phyloP scores from a whole-genome alignment of 129 eudicot species.

The Saposhnikovia divaricata region DNA sequence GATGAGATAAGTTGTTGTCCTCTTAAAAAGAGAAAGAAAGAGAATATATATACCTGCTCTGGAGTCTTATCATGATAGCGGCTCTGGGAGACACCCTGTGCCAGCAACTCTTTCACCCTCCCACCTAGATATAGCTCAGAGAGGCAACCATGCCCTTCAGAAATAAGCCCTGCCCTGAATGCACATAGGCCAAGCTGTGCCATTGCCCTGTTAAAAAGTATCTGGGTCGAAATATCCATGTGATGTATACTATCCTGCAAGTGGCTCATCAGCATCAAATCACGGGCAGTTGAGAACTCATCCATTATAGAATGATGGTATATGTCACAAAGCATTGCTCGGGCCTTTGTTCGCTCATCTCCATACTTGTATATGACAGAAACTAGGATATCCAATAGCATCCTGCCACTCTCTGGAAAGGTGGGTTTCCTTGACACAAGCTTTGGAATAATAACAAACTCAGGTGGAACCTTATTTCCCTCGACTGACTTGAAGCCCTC shows the following conservation, averaged over 20 bases:
- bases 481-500: conserved; percentile 38
- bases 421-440: conserved; percentile 69
- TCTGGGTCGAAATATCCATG: conserved; percentile 87
- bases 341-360: conserved; percentile 95
- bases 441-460: conserved; percentile 60
- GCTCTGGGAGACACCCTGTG: conserved; percentile 89
- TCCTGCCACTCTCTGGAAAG: conserved; percentile 67
- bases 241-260: conserved; percentile 84
- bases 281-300: conserved; percentile 68
- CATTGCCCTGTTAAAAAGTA: conserved; percentile 83
- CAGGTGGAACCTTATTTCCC: conserved; percentile 46
- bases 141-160: conserved; percentile 80
- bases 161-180: conserved; percentile 74
- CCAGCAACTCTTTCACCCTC: conserved; percentile 94
- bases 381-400: conserved; percentile 73
- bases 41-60: conserved; percentile 54
- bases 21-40: background rate
- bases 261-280: conserved; percentile 89
- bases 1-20: background rate
- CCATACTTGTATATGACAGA: conserved; percentile 81
- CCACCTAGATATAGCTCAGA: conserved; percentile 91
- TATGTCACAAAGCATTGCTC: conserved; percentile 96
- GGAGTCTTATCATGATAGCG: conserved; percentile 92
- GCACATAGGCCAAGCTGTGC: conserved; percentile 96
- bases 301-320: conserved; percentile 86